Evolutionary conservation across 768 basidiomycete species (phyloP).

Genomic region (Lentinula sp.): DNA sequence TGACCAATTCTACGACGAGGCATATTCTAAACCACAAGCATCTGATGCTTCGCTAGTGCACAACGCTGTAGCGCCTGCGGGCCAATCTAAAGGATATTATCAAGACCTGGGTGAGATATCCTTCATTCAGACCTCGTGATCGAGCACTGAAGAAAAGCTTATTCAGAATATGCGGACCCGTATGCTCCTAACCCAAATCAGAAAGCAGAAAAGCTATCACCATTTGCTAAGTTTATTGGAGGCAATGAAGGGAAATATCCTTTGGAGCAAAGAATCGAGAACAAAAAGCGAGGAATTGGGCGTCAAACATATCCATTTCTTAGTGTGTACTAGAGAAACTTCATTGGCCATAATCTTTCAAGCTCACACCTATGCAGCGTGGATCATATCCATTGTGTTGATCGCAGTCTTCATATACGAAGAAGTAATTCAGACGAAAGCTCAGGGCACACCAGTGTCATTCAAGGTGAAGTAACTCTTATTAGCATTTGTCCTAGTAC

Average conservation of each 20-base stretch:
- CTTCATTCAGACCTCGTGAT: not conserved
- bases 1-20: constrained; percentile 21
- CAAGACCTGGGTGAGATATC: constrained; percentile 43
- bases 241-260: constrained; percentile 43
- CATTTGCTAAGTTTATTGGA: constrained; percentile 35
- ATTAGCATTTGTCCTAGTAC: not conserved
- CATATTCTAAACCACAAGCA: constrained; percentile 20
- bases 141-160: not conserved
- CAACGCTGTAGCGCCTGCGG: constrained; percentile 31
- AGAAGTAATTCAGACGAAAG: constrained; percentile 64
- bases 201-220: constrained; percentile 31
- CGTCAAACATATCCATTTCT: constrained; percentile 76
- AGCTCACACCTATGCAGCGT: constrained; percentile 37
- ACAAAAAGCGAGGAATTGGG: constrained; percentile 81
- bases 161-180: constrained; percentile 63
- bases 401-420: constrained; percentile 77
- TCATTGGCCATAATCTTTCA: not conserved
- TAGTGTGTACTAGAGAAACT: constrained; percentile 37
- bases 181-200: constrained; percentile 16
- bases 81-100: constrained; percentile 26
- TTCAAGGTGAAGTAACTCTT: constrained; percentile 51
- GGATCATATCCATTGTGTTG: constrained; percentile 61
- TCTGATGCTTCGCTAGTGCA: constrained; percentile 37
- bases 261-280: constrained; percentile 76
- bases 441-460: constrained; percentile 81